Evolutionary conservation across 441 rosid genomes (phyloP).

Genomic region (Adansonia grandidieri): DNA sequence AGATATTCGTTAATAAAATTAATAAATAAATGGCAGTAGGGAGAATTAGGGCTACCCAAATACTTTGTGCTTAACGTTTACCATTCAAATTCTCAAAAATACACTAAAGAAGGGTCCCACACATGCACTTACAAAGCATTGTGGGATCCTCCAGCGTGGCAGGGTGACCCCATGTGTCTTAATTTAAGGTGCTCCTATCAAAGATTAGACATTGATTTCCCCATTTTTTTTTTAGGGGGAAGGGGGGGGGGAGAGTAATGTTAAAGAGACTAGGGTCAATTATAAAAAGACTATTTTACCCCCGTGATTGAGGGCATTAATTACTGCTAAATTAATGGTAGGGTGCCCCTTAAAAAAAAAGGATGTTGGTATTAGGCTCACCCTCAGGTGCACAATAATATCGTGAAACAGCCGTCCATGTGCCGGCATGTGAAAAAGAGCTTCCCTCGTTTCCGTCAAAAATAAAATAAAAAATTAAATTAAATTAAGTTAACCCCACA

Average conservation of each 20-base stretch:
- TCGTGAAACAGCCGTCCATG: constrained; percentile 57
- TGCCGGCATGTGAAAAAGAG: constrained; percentile 57
- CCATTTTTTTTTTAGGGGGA: rapidly evolving
- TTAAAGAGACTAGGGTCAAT: not conserved
- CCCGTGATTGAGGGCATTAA: constrained; percentile 19
- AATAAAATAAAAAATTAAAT: not conserved
- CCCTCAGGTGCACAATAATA: constrained; percentile 29
- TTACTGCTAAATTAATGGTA: not conserved
- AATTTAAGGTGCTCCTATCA: not conserved
- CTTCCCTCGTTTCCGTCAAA: constrained; percentile 26
- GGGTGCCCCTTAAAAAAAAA: not conserved
- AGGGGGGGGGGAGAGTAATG: no score
- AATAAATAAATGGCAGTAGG: no score
- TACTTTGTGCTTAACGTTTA: constrained; percentile 25
- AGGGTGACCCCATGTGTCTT: constrained; percentile 24
- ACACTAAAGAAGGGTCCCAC: constrained; percentile 9
- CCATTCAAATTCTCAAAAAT: constrained; percentile 13
- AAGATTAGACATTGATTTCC: not conserved
- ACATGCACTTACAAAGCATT: not conserved
- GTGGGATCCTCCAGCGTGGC: constrained; percentile 24
- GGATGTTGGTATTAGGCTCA: not conserved
- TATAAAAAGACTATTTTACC: not conserved
- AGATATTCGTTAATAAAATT: no score
- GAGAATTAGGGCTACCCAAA: constrained; percentile 28
- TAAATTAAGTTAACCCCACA: no score